phyloP scores from a whole-genome alignment of 108 stramenopile genomes.

The Cyclotella baltica region DNA sequence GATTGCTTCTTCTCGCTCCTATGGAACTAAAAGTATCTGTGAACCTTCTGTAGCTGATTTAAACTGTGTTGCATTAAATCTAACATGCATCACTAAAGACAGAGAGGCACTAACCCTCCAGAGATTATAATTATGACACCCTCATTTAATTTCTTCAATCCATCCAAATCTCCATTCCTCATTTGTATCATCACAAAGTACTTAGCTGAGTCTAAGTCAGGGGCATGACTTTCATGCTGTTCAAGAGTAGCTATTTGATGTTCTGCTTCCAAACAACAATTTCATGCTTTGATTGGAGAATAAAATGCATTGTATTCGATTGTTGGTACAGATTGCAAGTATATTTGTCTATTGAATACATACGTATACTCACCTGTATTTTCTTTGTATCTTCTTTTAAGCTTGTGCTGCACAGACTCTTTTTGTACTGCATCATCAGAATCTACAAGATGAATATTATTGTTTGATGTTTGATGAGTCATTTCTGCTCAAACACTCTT shows the following conservation, averaged over 20 bases:
- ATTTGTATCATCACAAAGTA: constrained; percentile 33
- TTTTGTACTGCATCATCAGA: constrained; percentile 36
- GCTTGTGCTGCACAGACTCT: constrained; percentile 17
- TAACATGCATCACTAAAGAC: background rate
- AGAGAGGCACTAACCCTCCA: too few relatives aligned
- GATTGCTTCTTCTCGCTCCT: too few relatives aligned
- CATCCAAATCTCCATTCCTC: constrained; percentile 14
- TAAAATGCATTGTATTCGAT: too few relatives aligned
- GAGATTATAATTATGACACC: constrained; percentile 10
- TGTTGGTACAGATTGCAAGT: too few relatives aligned
- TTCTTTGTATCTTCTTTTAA: constrained; percentile 24
- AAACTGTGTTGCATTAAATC: background rate
- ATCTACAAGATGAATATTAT: constrained; percentile 44
- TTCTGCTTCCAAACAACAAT: constrained; percentile 4
- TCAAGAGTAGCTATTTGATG: constrained; percentile 15
- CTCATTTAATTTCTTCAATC: constrained; percentile 16
- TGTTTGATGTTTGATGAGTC: constrained; percentile 35
- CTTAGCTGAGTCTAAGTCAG: constrained; percentile 27
- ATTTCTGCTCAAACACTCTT: constrained; percentile 15
- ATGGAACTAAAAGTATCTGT: too few relatives aligned
- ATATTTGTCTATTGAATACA: too few relatives aligned
- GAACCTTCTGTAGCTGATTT: too few relatives aligned
- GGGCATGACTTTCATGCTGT: constrained; percentile 10
- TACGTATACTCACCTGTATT: too few relatives aligned
- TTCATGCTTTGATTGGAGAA: too few relatives aligned